These are phyloP conservation scores for Talaromyces trachyspermus DNA, from an alignment of 495 filamentous ascomycete genomes.

Conservation along the genomic window DNA sequence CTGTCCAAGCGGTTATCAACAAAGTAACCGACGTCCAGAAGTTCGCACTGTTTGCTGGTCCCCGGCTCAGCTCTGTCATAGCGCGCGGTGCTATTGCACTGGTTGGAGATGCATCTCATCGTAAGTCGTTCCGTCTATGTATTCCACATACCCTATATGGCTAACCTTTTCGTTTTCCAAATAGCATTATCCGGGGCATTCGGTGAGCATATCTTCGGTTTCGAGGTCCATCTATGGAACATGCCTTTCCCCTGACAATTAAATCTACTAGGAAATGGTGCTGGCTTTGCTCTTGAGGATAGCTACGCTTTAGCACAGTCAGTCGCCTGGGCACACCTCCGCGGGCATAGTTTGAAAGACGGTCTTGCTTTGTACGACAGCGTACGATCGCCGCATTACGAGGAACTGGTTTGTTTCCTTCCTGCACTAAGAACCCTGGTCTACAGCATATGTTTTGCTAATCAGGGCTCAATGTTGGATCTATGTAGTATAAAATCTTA, in stretches of 20 bases:
- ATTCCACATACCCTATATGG: neutral
- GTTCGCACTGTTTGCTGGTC: slow-evolving; percentile 19
- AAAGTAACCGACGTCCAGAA: slow-evolving; percentile 16
- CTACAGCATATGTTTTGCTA: no score
- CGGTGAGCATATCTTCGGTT: slow-evolving; percentile 7
- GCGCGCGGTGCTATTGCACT: slow-evolving; percentile 14
- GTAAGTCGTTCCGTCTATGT: slow-evolving; percentile 6
- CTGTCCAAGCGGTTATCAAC: slow-evolving; percentile 12
- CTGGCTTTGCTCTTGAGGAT: slow-evolving; percentile 56
- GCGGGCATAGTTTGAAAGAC: neutral
- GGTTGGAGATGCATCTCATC: slow-evolving; percentile 24
- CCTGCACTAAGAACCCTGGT: no score
- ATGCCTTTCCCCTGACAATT: slow-evolving; percentile 4
- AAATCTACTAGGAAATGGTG: slow-evolving; percentile 40
- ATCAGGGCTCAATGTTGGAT: no score
- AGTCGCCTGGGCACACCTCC: slow-evolving; percentile 14
- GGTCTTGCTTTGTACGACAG: slow-evolving; percentile 17
- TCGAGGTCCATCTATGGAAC: neutral
- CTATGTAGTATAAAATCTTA: slow-evolving; percentile 15
- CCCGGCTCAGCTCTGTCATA: slow-evolving; percentile 10
- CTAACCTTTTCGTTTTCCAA: neutral
- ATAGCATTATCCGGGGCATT: slow-evolving; percentile 20
- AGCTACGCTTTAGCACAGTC: slow-evolving; percentile 39
- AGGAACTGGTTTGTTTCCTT: slow-evolving; percentile 9
- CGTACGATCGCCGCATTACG: slow-evolving; percentile 20